A percentile compares a stretch with the other conserved stretches of the same genome.
Evolutionary conservation across 352 stramenopile species (phyloP).

Genomic region (Globisporangium uncinulatum): DNA sequence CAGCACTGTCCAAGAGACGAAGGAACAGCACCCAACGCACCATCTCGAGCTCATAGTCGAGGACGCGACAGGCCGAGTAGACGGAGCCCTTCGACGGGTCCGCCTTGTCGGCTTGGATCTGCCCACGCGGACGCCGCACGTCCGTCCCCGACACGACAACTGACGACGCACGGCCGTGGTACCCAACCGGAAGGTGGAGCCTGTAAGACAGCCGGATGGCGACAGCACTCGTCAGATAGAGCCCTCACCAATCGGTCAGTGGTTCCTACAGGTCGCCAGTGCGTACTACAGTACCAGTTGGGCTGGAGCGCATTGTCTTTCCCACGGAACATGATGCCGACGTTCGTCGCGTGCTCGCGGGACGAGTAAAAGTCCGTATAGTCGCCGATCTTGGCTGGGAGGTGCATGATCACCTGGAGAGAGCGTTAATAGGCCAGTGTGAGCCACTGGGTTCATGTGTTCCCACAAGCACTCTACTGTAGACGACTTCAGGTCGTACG

Average conservation of each 20-base stretch:
- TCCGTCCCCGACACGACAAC: constrained; percentile 85
- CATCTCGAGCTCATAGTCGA: constrained; percentile 98
- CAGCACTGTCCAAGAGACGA: neutral
- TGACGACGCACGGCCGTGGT: constrained; percentile 94
- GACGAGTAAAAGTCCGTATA: constrained; percentile 98
- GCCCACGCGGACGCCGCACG: constrained; percentile 84
- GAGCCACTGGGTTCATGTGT: neutral
- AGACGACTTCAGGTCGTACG: constrained; percentile 14
- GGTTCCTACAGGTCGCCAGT: no score
- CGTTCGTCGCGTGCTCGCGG: constrained; percentile 95
- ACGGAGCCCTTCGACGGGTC: constrained; percentile 91
- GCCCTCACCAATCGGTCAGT: no score
- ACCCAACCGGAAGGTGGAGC: constrained; percentile 96
- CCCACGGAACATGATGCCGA: constrained; percentile 91
- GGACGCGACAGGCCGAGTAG: constrained; percentile 84
- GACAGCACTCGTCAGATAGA: neutral
- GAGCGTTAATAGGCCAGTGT: no score
- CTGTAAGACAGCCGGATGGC: constrained; percentile 8
- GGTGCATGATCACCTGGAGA: constrained; percentile 71
- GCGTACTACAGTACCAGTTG: constrained; percentile 73
- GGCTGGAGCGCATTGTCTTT: constrained; percentile 96
- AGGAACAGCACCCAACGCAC: constrained; percentile 13
- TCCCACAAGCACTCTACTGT: no score
- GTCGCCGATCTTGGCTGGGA: constrained; percentile 93
- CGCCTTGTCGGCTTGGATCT: constrained; percentile 88